Evolutionary conservation across 1,284 basidiomycete species (phyloP).

Genomic region (Bjerkandera adusta): DNA sequence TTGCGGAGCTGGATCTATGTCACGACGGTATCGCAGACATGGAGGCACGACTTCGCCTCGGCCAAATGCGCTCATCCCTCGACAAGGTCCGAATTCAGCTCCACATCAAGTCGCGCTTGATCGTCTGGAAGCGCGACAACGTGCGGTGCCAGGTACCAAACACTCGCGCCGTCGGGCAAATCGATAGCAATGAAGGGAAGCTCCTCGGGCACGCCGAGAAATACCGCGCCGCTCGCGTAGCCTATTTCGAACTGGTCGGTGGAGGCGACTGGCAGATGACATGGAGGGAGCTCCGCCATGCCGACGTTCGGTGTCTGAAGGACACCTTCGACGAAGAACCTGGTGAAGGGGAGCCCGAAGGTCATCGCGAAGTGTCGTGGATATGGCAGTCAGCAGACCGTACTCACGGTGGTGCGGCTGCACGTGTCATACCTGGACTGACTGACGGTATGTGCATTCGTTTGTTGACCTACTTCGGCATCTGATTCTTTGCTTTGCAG

Average conservation of each 20-base stretch:
- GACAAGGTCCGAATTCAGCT: conserved; percentile 29
- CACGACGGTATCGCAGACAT: conserved; percentile 8
- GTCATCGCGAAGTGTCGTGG: conserved; percentile 10
- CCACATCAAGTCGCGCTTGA: conserved; percentile 21
- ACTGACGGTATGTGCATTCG: too few species aligned
- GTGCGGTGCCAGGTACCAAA: conserved; percentile 27
- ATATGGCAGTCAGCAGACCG: conserved; percentile 8
- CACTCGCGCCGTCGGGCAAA: conserved; percentile 19
- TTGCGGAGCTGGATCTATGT: background rate
- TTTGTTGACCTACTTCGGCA: too few species aligned
- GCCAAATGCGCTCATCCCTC: conserved; percentile 26
- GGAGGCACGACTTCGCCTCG: conserved; percentile 29
- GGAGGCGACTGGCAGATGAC: conserved; percentile 6
- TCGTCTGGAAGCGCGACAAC: conserved; percentile 27
- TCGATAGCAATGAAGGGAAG: conserved; percentile 13
- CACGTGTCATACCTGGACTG: too few species aligned
- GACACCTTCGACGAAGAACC: conserved; percentile 16
- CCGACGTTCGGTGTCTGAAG: conserved; percentile 18
- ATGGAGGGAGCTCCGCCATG: conserved; percentile 10
- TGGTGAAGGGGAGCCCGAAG: background rate
- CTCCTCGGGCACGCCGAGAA: conserved; percentile 5
- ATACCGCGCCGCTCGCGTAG: conserved; percentile 12
- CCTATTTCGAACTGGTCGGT: conserved; percentile 10
- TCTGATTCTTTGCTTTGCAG: too few species aligned
- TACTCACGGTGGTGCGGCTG: background rate